phyloP scores from a whole-genome alignment of 2,329 filamentous ascomycete species.

The Coniochaeta sp. region DNA sequence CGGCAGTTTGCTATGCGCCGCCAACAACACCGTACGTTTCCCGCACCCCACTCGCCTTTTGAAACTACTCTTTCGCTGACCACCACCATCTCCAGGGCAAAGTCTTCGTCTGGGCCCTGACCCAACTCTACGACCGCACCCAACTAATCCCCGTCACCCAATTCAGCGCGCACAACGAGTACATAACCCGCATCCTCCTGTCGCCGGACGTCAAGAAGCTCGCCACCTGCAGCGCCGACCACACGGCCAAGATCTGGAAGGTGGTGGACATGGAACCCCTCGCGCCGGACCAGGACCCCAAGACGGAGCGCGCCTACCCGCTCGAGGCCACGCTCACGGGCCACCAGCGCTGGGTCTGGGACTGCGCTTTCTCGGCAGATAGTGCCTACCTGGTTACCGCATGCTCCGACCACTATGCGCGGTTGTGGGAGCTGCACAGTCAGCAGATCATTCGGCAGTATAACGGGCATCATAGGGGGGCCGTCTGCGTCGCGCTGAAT shows the following conservation, averaged over 20 bases:
- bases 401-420: conserved; percentile 87
- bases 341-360: conserved; percentile 96
- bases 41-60: neutral
- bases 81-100: conserved; percentile 58
- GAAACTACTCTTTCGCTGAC: neutral
- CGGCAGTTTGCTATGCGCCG: conserved; percentile 84
- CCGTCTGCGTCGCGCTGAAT: conserved; percentile 87
- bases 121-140: conserved; percentile 74
- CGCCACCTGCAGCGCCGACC: conserved; percentile 88
- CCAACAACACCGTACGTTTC: conserved; percentile 70
- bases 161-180: conserved; percentile 85
- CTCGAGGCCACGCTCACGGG: conserved; percentile 82
- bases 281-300: conserved; percentile 3
- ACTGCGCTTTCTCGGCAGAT: conserved; percentile 91
- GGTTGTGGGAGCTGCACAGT: conserved; percentile 80
- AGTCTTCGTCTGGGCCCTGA: conserved; percentile 94
- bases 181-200: conserved; percentile 84
- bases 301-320: conserved; percentile 39
- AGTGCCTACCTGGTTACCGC: conserved; percentile 89
- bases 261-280: conserved; percentile 60
- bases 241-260: conserved; percentile 94
- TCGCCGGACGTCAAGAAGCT: conserved; percentile 92
- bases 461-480: conserved; percentile 86
- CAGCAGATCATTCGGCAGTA: conserved; percentile 92
- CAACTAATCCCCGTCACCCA: conserved; percentile 80